A percentile compares a stretch with the other conserved stretches of the same genome.
Conservation (phyloP, 2,329 filamentous ascomycete species). For the Talaromyces amestolkiae region DNA sequence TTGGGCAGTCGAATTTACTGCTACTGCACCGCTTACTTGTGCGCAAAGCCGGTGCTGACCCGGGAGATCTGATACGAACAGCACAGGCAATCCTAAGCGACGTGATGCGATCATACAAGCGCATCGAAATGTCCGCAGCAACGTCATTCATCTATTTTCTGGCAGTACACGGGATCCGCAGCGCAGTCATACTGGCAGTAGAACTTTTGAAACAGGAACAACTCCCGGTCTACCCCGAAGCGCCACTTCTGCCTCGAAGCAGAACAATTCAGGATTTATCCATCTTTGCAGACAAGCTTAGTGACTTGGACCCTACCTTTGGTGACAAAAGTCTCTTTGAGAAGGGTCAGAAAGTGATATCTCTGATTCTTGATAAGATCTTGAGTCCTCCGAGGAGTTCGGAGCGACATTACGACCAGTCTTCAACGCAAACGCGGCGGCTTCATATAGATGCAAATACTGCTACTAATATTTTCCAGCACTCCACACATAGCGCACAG, state of each 20-base stretch:
- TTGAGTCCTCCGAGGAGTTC: background rate
- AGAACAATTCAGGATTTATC: slow-evolving; percentile 1
- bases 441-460: background rate
- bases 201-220: slow-evolving; percentile 1
- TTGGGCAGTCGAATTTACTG: background rate
- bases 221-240: background rate
- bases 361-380: background rate
- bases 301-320: background rate
- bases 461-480: background rate
- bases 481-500: background rate
- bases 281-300: background rate
- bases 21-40: background rate
- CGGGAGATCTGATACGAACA: background rate
- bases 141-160: background rate
- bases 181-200: background rate
- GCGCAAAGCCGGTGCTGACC: background rate
- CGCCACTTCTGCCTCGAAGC: background rate
- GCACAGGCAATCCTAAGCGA: background rate
- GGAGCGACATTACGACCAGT: background rate
- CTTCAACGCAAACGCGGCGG: background rate
- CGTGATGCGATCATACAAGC: background rate
- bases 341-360: slow-evolving; percentile 1
- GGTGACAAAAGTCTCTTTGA: background rate
- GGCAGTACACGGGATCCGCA: background rate
- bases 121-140: background rate